A percentile compares a stretch with the other conserved stretches of the same genome.
Evolutionary conservation across 371 early-diverging fungal genomes (phyloP).

Genomic region (Syncephalastrum sp.): DNA sequence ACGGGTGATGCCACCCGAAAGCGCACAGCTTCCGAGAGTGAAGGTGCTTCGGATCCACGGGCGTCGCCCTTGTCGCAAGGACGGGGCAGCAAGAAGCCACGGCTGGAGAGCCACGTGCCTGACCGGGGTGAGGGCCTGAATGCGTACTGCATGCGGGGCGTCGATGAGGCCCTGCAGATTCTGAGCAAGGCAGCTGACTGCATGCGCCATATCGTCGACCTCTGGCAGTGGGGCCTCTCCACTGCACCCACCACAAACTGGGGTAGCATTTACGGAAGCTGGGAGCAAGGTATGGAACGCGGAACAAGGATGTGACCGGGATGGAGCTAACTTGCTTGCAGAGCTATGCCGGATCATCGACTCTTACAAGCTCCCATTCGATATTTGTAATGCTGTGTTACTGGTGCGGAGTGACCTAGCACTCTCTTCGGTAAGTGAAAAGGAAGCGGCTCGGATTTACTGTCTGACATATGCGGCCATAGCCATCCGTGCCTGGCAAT

Average conservation of each 20-base stretch:
- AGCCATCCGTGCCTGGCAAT: slow-evolving; percentile 48
- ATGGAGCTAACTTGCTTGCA: slow-evolving; percentile 6
- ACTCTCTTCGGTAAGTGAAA: slow-evolving; percentile 34
- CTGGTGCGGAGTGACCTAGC: slow-evolving; percentile 44
- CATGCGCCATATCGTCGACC: slow-evolving; percentile 34
- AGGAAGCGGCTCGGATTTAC: not conserved
- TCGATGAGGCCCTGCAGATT: slow-evolving; percentile 39
- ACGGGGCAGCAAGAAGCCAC: slow-evolving; percentile 12
- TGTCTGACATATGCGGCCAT: not conserved
- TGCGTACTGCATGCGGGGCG: slow-evolving; percentile 42
- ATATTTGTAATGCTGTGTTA: slow-evolving; percentile 43
- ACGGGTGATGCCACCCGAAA: slow-evolving; percentile 1
- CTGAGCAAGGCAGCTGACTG: slow-evolving; percentile 44
- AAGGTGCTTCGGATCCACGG: not conserved
- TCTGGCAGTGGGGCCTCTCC: slow-evolving; percentile 40
- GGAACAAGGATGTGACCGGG: not conserved
- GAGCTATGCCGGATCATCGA: slow-evolving; percentile 36
- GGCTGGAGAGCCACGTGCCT: slow-evolving; percentile 11
- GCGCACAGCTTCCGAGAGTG: slow-evolving; percentile 1
- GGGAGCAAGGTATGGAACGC: slow-evolving; percentile 33
- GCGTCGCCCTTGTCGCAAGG: not conserved
- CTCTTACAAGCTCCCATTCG: slow-evolving; percentile 41
- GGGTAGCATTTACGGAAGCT: slow-evolving; percentile 21
- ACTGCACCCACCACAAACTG: slow-evolving; percentile 26
- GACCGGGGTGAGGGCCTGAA: slow-evolving; percentile 31